Base-by-base conservation (phyloP, 176 grass and related monocot species). In the Phragmites australis region DNA sequence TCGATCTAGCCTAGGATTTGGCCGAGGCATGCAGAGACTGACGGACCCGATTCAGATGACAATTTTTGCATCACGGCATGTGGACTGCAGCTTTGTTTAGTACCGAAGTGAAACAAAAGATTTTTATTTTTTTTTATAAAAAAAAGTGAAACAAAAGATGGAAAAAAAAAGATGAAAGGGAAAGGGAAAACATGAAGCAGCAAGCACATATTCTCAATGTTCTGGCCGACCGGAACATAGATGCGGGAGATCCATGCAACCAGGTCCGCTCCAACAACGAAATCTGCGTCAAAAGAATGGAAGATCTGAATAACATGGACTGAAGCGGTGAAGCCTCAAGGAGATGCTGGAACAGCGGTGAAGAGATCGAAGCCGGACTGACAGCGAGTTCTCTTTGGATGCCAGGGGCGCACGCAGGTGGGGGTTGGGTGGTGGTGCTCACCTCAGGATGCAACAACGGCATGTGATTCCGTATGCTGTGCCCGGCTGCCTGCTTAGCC, bases 401-500 rank as follows among this genome's bases (percentile, higher is more conserved):
- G 31, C 42, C 57, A 40, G 29, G 16, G 29, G 7, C 13, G 23
- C 25, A 23, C 40, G 46, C 63, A 57, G 49, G 49, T 43, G 43
- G 15, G 47, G 43, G 31, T 29, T 2, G 55, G 77, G 18, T 51
- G 76, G 77, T 32, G 39, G 65, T 31, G n/a, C 66, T 9, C 26
- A 8, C 39, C 40, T 14, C 25, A 21, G 19, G 45, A 77, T 16
- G 60, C 72, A 84, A 78, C 83, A 80, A 27, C 0, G 47, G 57
- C 84, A 80, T 66, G 84, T 80, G 84, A 72, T 67, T 79, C 77
- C 51, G 17, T 81, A 68, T 59, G 22, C 76, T 55, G 68, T 7
- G 41, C n/a, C n/a, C n/a, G n/a, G n/a, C n/a, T 54, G 27, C 2
- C 6, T 6, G 17, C 6, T 55, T 42, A 15, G 65, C 46, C 12